Evolutionary conservation across 2,329 filamentous ascomycete genomes (phyloP).

Genomic region (Lecanoromycetidae sp.): DNA sequence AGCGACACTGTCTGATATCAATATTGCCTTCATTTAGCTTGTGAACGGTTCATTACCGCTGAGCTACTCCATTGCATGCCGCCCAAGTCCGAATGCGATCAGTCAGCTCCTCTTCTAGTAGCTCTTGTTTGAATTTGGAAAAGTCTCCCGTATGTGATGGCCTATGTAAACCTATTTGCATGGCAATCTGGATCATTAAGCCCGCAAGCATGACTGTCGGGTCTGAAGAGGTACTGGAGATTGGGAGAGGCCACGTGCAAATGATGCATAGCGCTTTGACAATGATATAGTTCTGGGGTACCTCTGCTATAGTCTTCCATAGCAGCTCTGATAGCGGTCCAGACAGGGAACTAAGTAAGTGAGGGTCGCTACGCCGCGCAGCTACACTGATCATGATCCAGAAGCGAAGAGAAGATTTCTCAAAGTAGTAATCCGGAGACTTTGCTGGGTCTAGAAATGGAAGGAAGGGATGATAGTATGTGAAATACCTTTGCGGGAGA

Average conservation of each 20-base stretch:
- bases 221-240: constrained; percentile 50
- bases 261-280: constrained; percentile 52
- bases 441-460: constrained; percentile 47
- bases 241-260: constrained; percentile 54
- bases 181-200: constrained; percentile 56
- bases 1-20: constrained; percentile 38
- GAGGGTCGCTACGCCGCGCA: constrained; percentile 47
- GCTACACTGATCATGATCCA: constrained; percentile 55
- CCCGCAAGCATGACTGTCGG: constrained; percentile 55
- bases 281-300: constrained; percentile 52
- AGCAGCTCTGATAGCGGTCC: constrained; percentile 45
- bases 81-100: constrained; percentile 57
- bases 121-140: constrained; percentile 38
- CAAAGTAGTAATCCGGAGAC: constrained; percentile 45
- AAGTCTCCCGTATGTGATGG: constrained; percentile 51
- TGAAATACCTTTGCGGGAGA: constrained; percentile 58
- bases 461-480: constrained; percentile 51
- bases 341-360: constrained; percentile 41
- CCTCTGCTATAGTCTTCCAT: constrained; percentile 49
- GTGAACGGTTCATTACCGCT: constrained; percentile 35
- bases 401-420: constrained; percentile 51
- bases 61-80: constrained; percentile 55
- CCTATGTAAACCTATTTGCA: constrained; percentile 53
- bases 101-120: constrained; percentile 50
- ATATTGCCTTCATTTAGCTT: background rate